Conservation (phyloP, 179 eudicot species). For the Nepenthes alata region DNA sequence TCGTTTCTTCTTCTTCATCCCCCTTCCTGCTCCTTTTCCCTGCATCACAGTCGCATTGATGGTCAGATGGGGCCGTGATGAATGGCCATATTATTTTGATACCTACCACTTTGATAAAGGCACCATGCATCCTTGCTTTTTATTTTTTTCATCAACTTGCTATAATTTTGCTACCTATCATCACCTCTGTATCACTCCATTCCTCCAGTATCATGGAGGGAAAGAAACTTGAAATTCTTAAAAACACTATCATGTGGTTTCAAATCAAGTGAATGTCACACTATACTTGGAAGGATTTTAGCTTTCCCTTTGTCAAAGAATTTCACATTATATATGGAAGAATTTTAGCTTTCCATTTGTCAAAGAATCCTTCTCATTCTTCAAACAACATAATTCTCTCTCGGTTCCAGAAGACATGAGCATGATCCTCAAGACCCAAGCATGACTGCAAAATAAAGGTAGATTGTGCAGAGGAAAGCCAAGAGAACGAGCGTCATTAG, state of each 20-base stretch:
- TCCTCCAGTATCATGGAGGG: too few species aligned
- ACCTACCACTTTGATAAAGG: too few species aligned
- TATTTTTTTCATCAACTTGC: too few species aligned
- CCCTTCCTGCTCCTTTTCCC: too few species aligned
- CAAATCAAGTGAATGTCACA: not conserved
- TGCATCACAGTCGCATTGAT: too few species aligned
- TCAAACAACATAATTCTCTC: conserved; percentile 42
- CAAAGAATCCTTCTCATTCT: conserved; percentile 34
- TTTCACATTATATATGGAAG: conserved; percentile 8
- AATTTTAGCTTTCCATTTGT: conserved; percentile 52
- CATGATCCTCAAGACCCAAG: conserved; percentile 42
- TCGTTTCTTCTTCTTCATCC: too few species aligned
- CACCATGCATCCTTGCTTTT: too few species aligned
- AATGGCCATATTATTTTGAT: too few species aligned
- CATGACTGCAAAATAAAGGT: conserved; percentile 90
- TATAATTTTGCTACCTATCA: too few species aligned
- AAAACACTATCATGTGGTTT: not conserved
- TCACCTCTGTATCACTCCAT: too few species aligned
- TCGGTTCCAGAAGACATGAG: conserved; percentile 41
- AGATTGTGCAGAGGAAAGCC: conserved; percentile 65
- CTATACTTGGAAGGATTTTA: not conserved
- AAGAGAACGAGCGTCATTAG: conserved; percentile 70
- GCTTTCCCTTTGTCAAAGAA: not conserved
- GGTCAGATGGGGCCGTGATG: too few species aligned
- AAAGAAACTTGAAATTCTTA: too few species aligned